Conservation (phyloP, 1,284 basidiomycete genomes). For the Meripilus lineatus region DNA sequence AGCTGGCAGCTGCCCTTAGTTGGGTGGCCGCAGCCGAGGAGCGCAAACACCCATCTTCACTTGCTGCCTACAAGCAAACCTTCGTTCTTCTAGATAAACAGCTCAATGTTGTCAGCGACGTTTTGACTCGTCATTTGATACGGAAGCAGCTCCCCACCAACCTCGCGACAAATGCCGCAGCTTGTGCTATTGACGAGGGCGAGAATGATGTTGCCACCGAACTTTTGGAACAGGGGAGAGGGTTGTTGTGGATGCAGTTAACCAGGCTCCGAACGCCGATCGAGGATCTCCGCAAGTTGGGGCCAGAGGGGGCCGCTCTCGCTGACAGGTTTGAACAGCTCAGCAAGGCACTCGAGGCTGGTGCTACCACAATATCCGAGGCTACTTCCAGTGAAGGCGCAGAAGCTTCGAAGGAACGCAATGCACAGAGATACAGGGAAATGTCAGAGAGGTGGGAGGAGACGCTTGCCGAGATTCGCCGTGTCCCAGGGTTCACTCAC, state of each 20-base stretch:
- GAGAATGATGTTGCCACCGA: too few species aligned
- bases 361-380: background rate
- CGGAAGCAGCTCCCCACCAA: too few species aligned
- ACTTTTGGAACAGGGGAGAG: slow-evolving; percentile 8
- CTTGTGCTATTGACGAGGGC: too few species aligned
- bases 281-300: slow-evolving; percentile 2
- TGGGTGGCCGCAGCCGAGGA: too few species aligned
- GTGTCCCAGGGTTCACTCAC: slow-evolving; percentile 5
- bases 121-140: too few species aligned
- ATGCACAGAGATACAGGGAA: background rate
- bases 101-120: too few species aligned
- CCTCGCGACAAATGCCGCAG: too few species aligned
- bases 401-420: too few species aligned
- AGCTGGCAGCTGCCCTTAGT: too few species aligned
- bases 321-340: background rate
- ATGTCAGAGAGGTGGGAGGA: slow-evolving; percentile 1
- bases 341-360: slow-evolving; percentile 2
- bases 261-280: slow-evolving; percentile 6
- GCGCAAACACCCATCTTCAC: too few species aligned
- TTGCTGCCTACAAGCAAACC: too few species aligned
- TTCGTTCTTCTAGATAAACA: too few species aligned
- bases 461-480: slow-evolving; percentile 3
- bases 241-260: slow-evolving; percentile 11
- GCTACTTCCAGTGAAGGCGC: background rate
- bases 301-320: slow-evolving; percentile 4